phyloP scores from a whole-genome alignment of 768 basidiomycete species.

The Vararia minispora region DNA sequence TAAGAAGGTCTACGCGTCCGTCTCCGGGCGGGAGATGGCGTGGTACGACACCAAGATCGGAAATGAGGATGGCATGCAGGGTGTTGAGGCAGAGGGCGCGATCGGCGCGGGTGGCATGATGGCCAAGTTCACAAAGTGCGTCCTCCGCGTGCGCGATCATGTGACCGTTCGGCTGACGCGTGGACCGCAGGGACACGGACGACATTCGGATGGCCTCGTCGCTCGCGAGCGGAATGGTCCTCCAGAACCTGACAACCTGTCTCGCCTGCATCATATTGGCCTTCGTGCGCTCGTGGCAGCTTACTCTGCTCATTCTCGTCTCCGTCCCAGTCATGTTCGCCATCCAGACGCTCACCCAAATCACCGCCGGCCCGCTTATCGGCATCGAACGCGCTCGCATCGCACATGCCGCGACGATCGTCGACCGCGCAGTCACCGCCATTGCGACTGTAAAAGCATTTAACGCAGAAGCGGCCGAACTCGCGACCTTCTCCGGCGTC shows the following conservation, averaged over 20 bases:
- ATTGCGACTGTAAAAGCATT: constrained; percentile 91
- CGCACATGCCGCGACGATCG: constrained; percentile 61
- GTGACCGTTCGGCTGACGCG: constrained; percentile 1
- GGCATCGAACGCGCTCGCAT: constrained; percentile 53
- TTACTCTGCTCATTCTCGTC: constrained; percentile 88
- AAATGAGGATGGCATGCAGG: constrained; percentile 32
- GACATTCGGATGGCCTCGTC: constrained; percentile 83
- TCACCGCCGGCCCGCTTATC: constrained; percentile 55
- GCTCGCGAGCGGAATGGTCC: constrained; percentile 60
- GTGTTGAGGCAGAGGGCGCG: constrained; percentile 33
- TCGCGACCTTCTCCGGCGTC: constrained; percentile 34
- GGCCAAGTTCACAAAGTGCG: constrained; percentile 81
- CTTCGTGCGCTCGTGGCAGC: constrained; percentile 65
- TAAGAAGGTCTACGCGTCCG: constrained; percentile 52
- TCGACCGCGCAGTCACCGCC: constrained; percentile 65
- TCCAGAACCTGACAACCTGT: constrained; percentile 77
- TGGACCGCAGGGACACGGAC: constrained; percentile 71
- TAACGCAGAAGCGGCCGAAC: constrained; percentile 59
- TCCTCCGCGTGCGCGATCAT: not conserved
- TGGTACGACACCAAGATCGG: constrained; percentile 87
- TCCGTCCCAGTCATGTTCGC: constrained; percentile 75
- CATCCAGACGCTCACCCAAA: constrained; percentile 68
- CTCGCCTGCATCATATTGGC: constrained; percentile 74
- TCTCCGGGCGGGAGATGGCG: constrained; percentile 63
- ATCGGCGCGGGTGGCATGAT: constrained; percentile 84